Base-by-base conservation (phyloP, 2,329 filamentous ascomycete species). In the Ceratocystis cacaofunesta region DNA sequence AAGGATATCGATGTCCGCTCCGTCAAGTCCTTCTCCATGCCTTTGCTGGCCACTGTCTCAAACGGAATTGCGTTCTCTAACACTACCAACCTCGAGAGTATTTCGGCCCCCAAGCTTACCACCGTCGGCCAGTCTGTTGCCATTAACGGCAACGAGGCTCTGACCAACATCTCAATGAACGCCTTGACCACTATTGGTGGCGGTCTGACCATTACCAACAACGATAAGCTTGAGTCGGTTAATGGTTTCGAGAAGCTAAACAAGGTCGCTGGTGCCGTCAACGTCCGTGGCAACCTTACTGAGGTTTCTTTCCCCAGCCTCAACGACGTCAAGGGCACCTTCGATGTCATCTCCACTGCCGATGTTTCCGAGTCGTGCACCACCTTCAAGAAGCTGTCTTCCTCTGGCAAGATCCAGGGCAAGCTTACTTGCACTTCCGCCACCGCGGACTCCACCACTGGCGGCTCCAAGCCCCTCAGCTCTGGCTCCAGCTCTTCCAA, bases 131-230 rank as follows among this genome's bases (percentile, higher is more conserved):
- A 78, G n/a, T 80, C 80, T 68, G 72, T 88, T 68, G 83, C 84
- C 2, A 83, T 88, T 71, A 79, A 84, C 73, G 81, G 81, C 77
- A 87, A 87, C 78, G 75, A 76, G 52, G 74, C 79, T 68, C 77
- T 88, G 62, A 74, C 78, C 74, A 96, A 95, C 82, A 80, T 96
- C 76, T 85, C 86, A 67, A 82, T 95, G 76, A 86, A 88, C 61
- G 60, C 73, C 25, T 80, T 97, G 58, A 81, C 79, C 70, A 81
- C 77, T 65, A 82, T 96, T 72, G 84, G 82, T 70, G 92, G 90
- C 78, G 90, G 88, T 74, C 83, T 95, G 74, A 85, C 88, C 71
- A 84, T 99, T 73, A 87, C 89, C 77, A 95, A 96, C 84, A 96
- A 97, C 86, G 89, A 90, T 68, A 78, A 80, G 65, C 82, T 96